Evolutionary conservation across 208 protist genomes (phyloP).

Genomic region (Wallacemonas sp.): DNA sequence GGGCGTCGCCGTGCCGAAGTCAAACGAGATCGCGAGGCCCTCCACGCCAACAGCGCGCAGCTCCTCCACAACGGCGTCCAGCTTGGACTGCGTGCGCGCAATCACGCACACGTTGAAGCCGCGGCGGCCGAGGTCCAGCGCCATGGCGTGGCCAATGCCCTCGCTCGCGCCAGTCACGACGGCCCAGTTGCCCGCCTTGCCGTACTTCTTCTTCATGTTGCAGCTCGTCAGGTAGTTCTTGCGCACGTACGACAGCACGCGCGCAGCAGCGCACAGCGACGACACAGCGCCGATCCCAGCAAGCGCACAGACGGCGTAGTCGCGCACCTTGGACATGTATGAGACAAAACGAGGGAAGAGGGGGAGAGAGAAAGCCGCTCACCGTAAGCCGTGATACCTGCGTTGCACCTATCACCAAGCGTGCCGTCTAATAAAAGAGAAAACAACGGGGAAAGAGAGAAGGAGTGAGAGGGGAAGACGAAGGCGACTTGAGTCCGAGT

Average conservation of each 20-base stretch:
- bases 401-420: not conserved
- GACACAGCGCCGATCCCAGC: not conserved
- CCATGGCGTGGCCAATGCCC: constrained; percentile 93
- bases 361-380: not conserved
- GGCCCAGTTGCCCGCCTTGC: constrained; percentile 77
- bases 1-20: constrained; percentile 65
- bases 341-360: not conserved
- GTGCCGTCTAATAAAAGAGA: too few species aligned
- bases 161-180: constrained; percentile 95
- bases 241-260: constrained; percentile 45
- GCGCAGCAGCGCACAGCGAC: constrained; percentile 15
- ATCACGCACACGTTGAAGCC: constrained; percentile 93
- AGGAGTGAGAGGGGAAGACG: not conserved
- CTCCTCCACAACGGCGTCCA: constrained; percentile 71
- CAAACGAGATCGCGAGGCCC: constrained; percentile 77
- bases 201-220: constrained; percentile 71
- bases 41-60: constrained; percentile 67
- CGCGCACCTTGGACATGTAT: constrained; percentile 1
- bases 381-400: not conserved
- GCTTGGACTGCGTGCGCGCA: constrained; percentile 84
- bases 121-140: constrained; percentile 83
- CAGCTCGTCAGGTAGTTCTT: constrained; percentile 47
- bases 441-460: not conserved
- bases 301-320: not conserved
- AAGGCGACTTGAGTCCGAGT: not conserved